These are phyloP conservation scores for Carnegiea gigantea DNA, from an alignment of 179 eudicot species.

Conservation along the genomic window DNA sequence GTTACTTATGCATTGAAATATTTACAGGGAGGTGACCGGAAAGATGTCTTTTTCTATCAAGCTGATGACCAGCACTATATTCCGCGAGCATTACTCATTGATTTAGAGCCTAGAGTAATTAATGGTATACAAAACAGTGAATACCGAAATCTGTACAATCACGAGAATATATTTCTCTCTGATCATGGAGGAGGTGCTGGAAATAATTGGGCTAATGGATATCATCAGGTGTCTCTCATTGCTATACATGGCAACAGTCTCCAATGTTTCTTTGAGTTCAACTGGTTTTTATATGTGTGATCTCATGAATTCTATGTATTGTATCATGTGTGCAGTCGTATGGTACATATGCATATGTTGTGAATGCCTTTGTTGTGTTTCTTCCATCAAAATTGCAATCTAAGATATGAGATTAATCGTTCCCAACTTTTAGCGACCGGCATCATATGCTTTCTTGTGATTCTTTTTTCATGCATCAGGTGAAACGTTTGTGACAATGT, in stretches of 20 bases:
- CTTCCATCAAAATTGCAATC: too few species aligned
- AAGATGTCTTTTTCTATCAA: slow-evolving; percentile 98
- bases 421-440: too few species aligned
- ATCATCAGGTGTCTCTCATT: slow-evolving; percentile 67
- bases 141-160: slow-evolving; percentile 91
- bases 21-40: slow-evolving; percentile 96
- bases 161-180: slow-evolving; percentile 74
- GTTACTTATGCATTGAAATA: background rate
- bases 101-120: slow-evolving; percentile 96
- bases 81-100: slow-evolving; percentile 94
- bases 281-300: background rate
- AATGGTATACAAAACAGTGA: slow-evolving; percentile 93
- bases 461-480: too few species aligned
- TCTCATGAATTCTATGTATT: background rate
- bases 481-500: too few species aligned
- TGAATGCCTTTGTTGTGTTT: too few species aligned
- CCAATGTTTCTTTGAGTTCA: background rate
- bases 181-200: slow-evolving; percentile 99
- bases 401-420: too few species aligned
- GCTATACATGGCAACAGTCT: background rate
- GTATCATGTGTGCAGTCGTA: too few species aligned
- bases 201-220: slow-evolving; percentile 98
- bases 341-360: too few species aligned
- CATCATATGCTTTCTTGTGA: too few species aligned
- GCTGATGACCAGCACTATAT: slow-evolving; percentile 99